Conservation (phyloP, 1,139 yeast species). For the Protomyces macrosporus region DNA sequence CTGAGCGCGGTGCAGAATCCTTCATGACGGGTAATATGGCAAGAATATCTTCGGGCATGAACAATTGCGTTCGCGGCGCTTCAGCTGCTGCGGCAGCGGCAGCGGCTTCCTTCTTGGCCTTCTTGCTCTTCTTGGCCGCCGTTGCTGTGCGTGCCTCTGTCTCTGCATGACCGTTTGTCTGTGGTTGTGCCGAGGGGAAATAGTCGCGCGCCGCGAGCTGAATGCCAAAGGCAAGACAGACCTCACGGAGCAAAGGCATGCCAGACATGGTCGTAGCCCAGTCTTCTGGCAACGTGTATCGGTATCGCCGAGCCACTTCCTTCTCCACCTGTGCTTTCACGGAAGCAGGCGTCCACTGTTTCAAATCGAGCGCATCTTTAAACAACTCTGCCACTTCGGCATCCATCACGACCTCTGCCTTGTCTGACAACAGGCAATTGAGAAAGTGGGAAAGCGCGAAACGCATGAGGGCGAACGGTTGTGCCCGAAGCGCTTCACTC, state of each 20-base stretch:
- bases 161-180: slow-evolving; percentile 27
- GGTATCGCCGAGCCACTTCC: slow-evolving; percentile 54
- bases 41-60: slow-evolving; percentile 58
- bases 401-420: slow-evolving; percentile 46
- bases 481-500: slow-evolving; percentile 45
- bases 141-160: slow-evolving; percentile 39
- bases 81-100: slow-evolving; percentile 37
- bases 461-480: slow-evolving; percentile 57
- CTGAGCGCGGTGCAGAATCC: slow-evolving; percentile 61
- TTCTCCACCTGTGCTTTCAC: slow-evolving; percentile 46
- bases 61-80: slow-evolving; percentile 37
- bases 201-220: slow-evolving; percentile 67
- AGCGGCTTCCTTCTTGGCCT: slow-evolving; percentile 42
- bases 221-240: slow-evolving; percentile 74
- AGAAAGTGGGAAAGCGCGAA: slow-evolving; percentile 63
- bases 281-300: slow-evolving; percentile 50
- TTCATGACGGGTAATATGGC: slow-evolving; percentile 69
- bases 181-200: slow-evolving; percentile 37
- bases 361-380: slow-evolving; percentile 40
- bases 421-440: slow-evolving; percentile 64
- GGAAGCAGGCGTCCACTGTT: slow-evolving; percentile 45
- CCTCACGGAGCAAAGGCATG: slow-evolving; percentile 58
- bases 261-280: slow-evolving; percentile 47
- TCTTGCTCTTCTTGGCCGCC: slow-evolving; percentile 40
- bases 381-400: slow-evolving; percentile 35